phyloP scores from a whole-genome alignment of 1,139 yeast genomes.

The Sugiyamaella novakii region DNA sequence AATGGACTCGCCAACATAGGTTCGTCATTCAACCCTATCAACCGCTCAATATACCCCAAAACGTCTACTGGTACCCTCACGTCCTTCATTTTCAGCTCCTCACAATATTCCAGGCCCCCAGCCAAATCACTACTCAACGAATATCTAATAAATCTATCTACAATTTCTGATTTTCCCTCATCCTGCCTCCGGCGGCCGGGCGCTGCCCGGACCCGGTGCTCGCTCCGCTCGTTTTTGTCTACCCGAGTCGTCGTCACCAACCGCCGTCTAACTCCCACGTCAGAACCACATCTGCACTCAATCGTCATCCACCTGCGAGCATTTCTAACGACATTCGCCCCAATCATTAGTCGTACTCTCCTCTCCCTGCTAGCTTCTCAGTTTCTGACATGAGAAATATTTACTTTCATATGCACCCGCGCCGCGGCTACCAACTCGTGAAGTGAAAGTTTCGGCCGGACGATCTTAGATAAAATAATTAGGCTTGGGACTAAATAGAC shows the following conservation, averaged over 20 bases:
- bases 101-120: background rate
- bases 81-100: background rate
- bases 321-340: background rate
- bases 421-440: slow-evolving; percentile 12
- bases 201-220: background rate
- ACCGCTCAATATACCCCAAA: background rate
- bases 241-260: background rate
- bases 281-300: background rate
- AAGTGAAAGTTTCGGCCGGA: background rate
- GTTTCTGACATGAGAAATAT: too few relatives aligned
- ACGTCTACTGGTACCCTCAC: slow-evolving; percentile 4
- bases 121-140: slow-evolving; percentile 1
- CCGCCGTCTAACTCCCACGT: background rate
- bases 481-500: background rate
- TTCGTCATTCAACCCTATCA: background rate
- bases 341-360: too few relatives aligned
- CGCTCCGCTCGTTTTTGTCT: too few relatives aligned
- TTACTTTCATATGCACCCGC: too few relatives aligned
- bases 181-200: background rate
- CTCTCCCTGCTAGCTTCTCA: too few relatives aligned
- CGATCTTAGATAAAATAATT: background rate
- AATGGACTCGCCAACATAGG: slow-evolving; percentile 2
- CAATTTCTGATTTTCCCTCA: background rate
- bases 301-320: too few relatives aligned
- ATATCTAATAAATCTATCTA: background rate